These are phyloP conservation scores for Salix koriyanagi DNA, from an alignment of 345 rosid genomes.

Conservation along the genomic window DNA sequence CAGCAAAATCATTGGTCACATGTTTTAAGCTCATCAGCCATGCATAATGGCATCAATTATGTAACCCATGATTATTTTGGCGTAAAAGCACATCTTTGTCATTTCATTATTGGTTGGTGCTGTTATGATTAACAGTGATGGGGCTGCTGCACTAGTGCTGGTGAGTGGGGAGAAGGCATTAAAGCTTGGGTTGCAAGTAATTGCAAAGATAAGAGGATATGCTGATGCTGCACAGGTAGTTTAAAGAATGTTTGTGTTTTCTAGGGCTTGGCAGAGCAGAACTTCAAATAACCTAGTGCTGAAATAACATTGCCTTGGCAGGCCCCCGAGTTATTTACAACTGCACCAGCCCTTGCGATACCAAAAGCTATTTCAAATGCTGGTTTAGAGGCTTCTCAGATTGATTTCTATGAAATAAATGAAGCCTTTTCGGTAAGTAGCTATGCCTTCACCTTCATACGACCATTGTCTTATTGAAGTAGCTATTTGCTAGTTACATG, in stretches of 20 bases:
- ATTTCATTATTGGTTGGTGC: background rate
- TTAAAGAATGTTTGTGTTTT: background rate
- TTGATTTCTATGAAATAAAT: constrained; percentile 30
- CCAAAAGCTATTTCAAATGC: constrained; percentile 33
- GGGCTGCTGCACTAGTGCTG: constrained; percentile 26
- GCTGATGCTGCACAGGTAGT: constrained; percentile 32
- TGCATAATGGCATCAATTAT: background rate
- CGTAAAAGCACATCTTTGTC: no score
- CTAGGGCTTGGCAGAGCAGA: background rate
- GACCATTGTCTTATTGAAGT: background rate
- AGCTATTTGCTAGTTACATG: background rate
- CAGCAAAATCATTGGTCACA: no score
- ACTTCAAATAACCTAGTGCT: background rate
- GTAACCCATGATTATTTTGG: background rate
- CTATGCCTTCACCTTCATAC: background rate
- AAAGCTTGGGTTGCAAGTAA: constrained; percentile 23
- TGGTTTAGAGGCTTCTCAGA: constrained; percentile 22
- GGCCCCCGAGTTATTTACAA: constrained; percentile 25
- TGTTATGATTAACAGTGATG: constrained; percentile 16
- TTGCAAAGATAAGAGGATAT: constrained; percentile 29
- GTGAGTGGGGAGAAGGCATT: constrained; percentile 23
- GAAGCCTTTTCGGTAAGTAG: constrained; percentile 31
- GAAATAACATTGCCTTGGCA: background rate
- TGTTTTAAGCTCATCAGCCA: background rate
- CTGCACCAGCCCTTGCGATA: constrained; percentile 31